phyloP scores from a whole-genome alignment of 768 basidiomycete species.

The Pholiota microspora region DNA sequence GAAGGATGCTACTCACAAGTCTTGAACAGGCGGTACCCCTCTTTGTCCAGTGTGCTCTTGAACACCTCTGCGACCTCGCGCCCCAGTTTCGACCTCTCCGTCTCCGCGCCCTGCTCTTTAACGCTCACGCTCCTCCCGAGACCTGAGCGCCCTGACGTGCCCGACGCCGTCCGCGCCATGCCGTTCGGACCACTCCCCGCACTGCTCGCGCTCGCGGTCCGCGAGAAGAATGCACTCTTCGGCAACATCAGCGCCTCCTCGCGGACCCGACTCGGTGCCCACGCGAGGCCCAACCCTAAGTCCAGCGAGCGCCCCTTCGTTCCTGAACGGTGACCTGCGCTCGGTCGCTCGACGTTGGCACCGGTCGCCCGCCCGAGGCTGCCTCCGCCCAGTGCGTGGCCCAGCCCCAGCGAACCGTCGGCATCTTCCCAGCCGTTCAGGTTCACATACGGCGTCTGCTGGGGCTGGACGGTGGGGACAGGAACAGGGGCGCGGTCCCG shows the following conservation, averaged over 20 bases:
- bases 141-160: background rate
- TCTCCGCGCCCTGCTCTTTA: conserved; percentile 20
- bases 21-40: conserved; percentile 52
- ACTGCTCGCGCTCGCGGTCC: conserved; percentile 29
- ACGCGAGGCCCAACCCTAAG: conserved; percentile 64
- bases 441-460: background rate
- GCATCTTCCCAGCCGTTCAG: background rate
- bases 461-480: conserved; percentile 21
- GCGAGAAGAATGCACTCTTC: conserved; percentile 35
- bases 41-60: conserved; percentile 42
- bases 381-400: background rate
- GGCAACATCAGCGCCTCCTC: conserved; percentile 62
- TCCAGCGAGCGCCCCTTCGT: conserved; percentile 71
- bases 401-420: background rate
- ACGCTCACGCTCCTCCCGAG: background rate
- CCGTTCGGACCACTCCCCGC: conserved; percentile 23
- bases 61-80: conserved; percentile 49
- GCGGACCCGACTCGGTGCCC: conserved; percentile 68
- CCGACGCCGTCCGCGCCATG: conserved; percentile 13
- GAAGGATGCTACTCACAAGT: conserved; percentile 47
- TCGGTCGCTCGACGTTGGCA: conserved; percentile 4
- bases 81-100: conserved; percentile 37
- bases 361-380: conserved; percentile 4
- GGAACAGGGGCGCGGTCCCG: conserved; percentile 32
- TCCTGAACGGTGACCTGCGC: conserved; percentile 39